Evolutionary conservation across 225 moss, liverwort and hornwort species (phyloP), one percentile per base, ranked within the genome.

Genomic region (Pseudoscleropodium purum): DNA sequence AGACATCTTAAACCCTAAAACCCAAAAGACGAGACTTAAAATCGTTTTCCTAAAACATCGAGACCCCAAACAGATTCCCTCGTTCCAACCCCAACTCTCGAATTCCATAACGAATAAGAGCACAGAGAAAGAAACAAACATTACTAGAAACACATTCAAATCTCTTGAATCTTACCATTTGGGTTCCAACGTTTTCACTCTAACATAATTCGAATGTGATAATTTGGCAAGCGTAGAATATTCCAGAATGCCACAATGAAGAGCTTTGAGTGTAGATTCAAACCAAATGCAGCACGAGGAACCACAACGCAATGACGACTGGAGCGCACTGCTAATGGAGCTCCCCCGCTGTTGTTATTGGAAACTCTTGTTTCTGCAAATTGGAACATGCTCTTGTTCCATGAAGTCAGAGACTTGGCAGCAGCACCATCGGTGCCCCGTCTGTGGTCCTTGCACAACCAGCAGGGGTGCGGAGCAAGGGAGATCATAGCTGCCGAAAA

Each of bases 241-340:
- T 63, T 86, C 18, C 49, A 75, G 47, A 75, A 54, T 52, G 78
- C 29, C 31, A 7, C 13, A 30, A 74, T 14, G 39, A 75, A 31
- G 83, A 33, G 29, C 12, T 75, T 51, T 34, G 67, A 87, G 79
- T 79, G 79, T 11, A 85, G 72, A 72, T 69, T 36, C 82, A 61
- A 81, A 91, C 91, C 91, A 88, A 87, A 75, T 72, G 63, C 63
- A 90, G 92, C 89, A 61, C 72, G 89, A 85, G 93, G 64, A 9
- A 88, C 81, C 24, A 87, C 81, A 34, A 84, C 63, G 79, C 80
- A 86, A 67, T 68, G 93, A 63, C 45, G 82, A 80, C 16, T 75
- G 51, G 54, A 45, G 77, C 82, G 66, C 85, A 76, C n/a, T 19
- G 54, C 83, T 34, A 83, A 24, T 39, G 61, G 27, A 56, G 68